Conservation (phyloP, 2,329 filamentous ascomycete species). For the Nakataea oryzae region DNA sequence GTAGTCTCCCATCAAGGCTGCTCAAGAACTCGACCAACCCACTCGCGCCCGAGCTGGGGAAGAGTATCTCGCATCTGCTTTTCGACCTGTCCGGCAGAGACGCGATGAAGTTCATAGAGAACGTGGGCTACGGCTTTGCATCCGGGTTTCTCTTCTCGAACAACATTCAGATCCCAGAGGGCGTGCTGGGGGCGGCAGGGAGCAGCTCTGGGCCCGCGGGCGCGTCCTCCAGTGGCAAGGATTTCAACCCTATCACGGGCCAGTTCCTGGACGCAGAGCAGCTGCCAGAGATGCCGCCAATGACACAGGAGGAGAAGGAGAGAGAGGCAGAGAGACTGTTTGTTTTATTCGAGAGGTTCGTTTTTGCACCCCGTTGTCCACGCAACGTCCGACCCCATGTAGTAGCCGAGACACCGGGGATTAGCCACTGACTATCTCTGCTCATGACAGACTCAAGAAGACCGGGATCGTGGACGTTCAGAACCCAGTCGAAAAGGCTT, state of each 20-base stretch:
- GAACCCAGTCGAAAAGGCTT: conserved; percentile 65
- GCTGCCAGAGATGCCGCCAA: conserved; percentile 49
- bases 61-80: conserved; percentile 66
- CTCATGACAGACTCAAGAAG: conserved; percentile 43
- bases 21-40: conserved; percentile 70
- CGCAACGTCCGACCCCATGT: not conserved
- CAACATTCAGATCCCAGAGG: conserved; percentile 65
- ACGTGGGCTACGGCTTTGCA: conserved; percentile 91
- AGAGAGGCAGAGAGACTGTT: conserved; percentile 82
- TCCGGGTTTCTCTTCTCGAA: conserved; percentile 82
- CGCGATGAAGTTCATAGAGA: conserved; percentile 69
- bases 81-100: conserved; percentile 83
- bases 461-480: conserved; percentile 69
- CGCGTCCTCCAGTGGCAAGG: conserved; percentile 14
- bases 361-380: not conserved
- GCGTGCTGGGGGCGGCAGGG: conserved; percentile 18
- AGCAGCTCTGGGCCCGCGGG: conserved; percentile 5
- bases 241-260: conserved; percentile 78
- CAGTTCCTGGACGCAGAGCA: conserved; percentile 65
- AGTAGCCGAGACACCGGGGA: not conserved
- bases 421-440: conserved; percentile 8
- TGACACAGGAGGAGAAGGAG: conserved; percentile 89
- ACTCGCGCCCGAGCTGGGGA: conserved; percentile 58
- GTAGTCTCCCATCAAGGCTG: conserved; percentile 64
- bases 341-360: conserved; percentile 77